These are phyloP conservation scores for Pichia sp. DNA, from an alignment of 1,139 yeast genomes.

Conservation along the genomic window DNA sequence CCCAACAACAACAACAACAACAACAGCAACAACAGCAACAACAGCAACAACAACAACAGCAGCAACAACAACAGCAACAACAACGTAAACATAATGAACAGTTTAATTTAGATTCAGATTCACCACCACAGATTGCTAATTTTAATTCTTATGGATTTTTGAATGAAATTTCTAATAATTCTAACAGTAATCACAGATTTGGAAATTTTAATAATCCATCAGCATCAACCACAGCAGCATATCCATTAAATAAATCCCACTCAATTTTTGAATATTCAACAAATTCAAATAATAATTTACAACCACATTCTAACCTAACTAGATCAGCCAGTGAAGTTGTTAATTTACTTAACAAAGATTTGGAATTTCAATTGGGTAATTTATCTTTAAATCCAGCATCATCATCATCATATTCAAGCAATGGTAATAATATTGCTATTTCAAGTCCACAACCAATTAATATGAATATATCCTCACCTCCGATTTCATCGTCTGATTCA, in stretches of 20 bases:
- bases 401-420: constrained; percentile 2
- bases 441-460: constrained; percentile 10
- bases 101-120: neutral
- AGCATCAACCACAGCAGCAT: neutral
- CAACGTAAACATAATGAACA: constrained; percentile 9
- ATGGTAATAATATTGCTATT: neutral
- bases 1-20: neutral
- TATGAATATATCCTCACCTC: constrained; percentile 9
- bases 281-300: constrained; percentile 3
- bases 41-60: constrained; percentile 2
- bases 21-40: constrained; percentile 1
- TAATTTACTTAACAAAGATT: constrained; percentile 17
- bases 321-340: constrained; percentile 12
- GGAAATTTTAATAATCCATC: neutral
- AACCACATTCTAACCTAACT: neutral
- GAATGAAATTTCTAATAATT: constrained; percentile 1
- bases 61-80: constrained; percentile 5
- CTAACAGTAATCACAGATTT: neutral
- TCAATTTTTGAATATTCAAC: constrained; percentile 6
- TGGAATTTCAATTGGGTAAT: constrained; percentile 17
- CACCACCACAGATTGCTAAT: neutral
- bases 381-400: constrained; percentile 13
- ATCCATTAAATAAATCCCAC: neutral
- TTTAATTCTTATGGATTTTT: constrained; percentile 2
- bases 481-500: constrained; percentile 10